Evolutionary conservation across 495 filamentous ascomycete genomes (phyloP), one percentile per base, ranked within the genome.

Genomic region (Rhizodiscina lignyota): DNA sequence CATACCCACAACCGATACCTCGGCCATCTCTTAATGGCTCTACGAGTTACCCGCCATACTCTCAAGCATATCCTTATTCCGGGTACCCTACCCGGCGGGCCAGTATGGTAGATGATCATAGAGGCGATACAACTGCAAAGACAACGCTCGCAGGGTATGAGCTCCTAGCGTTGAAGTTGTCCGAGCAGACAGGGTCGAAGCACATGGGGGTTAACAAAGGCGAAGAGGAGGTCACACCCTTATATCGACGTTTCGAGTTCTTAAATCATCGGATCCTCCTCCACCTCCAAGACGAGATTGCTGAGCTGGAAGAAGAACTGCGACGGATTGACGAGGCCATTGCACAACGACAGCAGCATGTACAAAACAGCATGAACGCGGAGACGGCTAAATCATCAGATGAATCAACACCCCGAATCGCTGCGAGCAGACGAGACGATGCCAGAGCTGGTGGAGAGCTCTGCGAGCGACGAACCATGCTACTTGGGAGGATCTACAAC

Each of bases 201-300:
- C 19, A 21, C 22, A 26, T 19, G 10, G 43, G 32, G 2, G 15
- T 31, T 3, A 27, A 46, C 12, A 34, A 28, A 8, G 22, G 34
- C 39, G 21, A 52, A 52, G 43, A 42, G 2, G 43, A 49, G 2
- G 62, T 77, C 21, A 66, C 64, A 6, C 82, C 82, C 4, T 68
- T 94, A 12, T 93, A 91, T 54, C 75, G 85, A 23, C 78, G 78
- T 39, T 94, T 94, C 47, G 79, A 80, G 48, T 64, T 68, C 5
- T 57, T 93, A 3, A 92, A 93, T 47, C 83, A 92, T 49, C 76
- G 87, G 13, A 61, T 92, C 10, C 64, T 94, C 2, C 62, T 94
- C 2, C 72, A 89, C 47, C 68, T 94, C 1, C 86, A 92, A 56
- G 82, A 89, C 48, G 83, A 92, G 50, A 72, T 92, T 26, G 63